phyloP scores from a whole-genome alignment of 768 basidiomycete genomes.

The Trametopsis cervina region DNA sequence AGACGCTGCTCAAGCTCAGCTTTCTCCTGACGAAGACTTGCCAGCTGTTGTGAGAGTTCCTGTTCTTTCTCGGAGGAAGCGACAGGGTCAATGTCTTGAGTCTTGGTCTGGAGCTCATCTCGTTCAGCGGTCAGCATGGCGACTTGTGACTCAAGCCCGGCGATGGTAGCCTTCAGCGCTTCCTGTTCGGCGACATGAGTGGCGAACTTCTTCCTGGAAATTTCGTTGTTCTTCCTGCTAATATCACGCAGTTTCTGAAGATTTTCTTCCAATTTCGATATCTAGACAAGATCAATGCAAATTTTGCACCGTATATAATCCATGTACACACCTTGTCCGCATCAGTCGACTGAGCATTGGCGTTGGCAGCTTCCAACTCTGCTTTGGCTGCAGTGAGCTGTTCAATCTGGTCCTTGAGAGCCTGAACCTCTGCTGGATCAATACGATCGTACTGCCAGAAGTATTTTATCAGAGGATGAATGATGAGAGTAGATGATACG shows the following conservation, averaged over 20 bases:
- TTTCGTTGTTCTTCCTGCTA: conserved; percentile 22
- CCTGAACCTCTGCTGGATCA: conserved; percentile 79
- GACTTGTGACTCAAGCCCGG: conserved; percentile 10
- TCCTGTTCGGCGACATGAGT: conserved; percentile 9
- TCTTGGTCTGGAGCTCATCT: conserved; percentile 31
- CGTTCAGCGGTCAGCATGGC: conserved; percentile 18
- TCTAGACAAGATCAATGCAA: conserved; percentile 1
- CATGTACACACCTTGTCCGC: conserved; percentile 17
- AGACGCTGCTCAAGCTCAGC: conserved; percentile 31
- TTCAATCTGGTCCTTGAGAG: conserved; percentile 67
- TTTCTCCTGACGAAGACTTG: conserved; percentile 32
- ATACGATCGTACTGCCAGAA: conserved; percentile 70
- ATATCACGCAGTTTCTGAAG: conserved; percentile 12
- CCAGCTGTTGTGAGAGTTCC: conserved; percentile 29
- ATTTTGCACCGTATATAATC: not conserved
- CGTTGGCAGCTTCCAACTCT: conserved; percentile 7
- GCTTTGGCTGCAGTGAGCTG: conserved; percentile 26
- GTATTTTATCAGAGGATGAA: not conserved
- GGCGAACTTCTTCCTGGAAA: conserved; percentile 16
- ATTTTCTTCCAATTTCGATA: conserved; percentile 9
- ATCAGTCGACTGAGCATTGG: conserved; percentile 9
- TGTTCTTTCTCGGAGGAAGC: conserved; percentile 20
- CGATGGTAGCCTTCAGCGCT: conserved; percentile 12
- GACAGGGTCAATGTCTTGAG: conserved; percentile 7
- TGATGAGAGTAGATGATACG: conserved; percentile 4